Evolutionary conservation across 768 basidiomycete genomes (phyloP), one percentile per base, ranked within the genome.

Genomic region (Austroboletus eburneus): DNA sequence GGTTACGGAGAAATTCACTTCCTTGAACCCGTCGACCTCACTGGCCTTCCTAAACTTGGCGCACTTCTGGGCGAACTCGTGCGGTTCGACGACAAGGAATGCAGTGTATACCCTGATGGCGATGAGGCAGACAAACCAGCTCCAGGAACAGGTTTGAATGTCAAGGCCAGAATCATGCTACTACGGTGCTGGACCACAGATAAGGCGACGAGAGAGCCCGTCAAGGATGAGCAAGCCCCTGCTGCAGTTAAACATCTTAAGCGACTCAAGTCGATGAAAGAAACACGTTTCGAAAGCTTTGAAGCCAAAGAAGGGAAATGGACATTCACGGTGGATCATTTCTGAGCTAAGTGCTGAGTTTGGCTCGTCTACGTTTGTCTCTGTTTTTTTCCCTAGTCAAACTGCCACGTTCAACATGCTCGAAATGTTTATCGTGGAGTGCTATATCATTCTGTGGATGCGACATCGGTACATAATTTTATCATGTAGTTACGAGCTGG

Each of bases 281-380:
- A 87, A 45, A 97, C 94, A 33, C 78, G 78, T 39, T 97, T 93
- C 58, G 83, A 88, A 62, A 70, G 69, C 58, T 98, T 88, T 65
- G 85, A 92, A 48, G 75, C 81, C 44, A 73, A 73, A 56, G 81
- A 83, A 57, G 96, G 96, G 42, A 84, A 79, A 67, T 97, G 95
- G 95, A 86, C 82, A 41, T 98, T 99, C 70, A 81, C 76, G 24
- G 96, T 98, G 51, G 84, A 92, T 62, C 91, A 95, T 71, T 99
- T 97, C 73, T 91, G 68, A 77, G 48, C 23, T 23, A n/a, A 35
- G 16, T 34, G 20, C 14, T 44, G 22, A 39, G 23, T 29, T 42
- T 47, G 33, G 30, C 46, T 45, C 9, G 23, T 44, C 38, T 37
- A 23, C n/a, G n/a, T n/a, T n/a, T n/a, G n/a, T n/a, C n/a, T n/a